Evolutionary conservation across 2,329 filamentous ascomycete species (phyloP).

Genomic region (Pyricularia sp.): DNA sequence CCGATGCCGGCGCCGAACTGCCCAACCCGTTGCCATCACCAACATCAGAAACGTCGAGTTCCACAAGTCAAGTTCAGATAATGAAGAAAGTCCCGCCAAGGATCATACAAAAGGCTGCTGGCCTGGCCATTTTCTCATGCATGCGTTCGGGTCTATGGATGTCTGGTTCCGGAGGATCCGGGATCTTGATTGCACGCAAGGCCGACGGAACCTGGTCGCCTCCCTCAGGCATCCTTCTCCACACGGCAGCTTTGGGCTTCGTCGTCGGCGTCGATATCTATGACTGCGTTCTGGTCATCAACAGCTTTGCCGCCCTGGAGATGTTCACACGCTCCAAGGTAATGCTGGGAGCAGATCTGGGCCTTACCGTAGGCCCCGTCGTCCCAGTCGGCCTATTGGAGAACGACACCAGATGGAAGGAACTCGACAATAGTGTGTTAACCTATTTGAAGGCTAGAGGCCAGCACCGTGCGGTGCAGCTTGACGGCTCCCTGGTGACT

Average conservation of each 20-base stretch:
- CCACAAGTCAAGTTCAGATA: slow-evolving; percentile 36
- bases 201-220: slow-evolving; percentile 62
- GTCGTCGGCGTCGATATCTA: slow-evolving; percentile 90
- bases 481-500: slow-evolving; percentile 46
- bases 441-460: slow-evolving; percentile 51
- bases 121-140: slow-evolving; percentile 87
- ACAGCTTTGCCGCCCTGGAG: slow-evolving; percentile 74
- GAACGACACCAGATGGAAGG: slow-evolving; percentile 37
- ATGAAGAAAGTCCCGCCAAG: slow-evolving; percentile 75
- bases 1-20: slow-evolving; percentile 19
- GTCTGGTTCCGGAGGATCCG: slow-evolving; percentile 82
- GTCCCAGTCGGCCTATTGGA: slow-evolving; percentile 43
- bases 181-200: slow-evolving; percentile 74
- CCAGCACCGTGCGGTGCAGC: slow-evolving; percentile 42
- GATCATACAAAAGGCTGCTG: slow-evolving; percentile 83
- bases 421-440: slow-evolving; percentile 44
- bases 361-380: slow-evolving; percentile 41
- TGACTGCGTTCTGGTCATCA: slow-evolving; percentile 90
- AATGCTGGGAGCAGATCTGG: slow-evolving; percentile 41
- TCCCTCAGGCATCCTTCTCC: slow-evolving; percentile 81
- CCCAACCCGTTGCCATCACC: slow-evolving; percentile 13
- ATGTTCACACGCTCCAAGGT: slow-evolving; percentile 72
- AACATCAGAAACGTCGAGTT: slow-evolving; percentile 20
- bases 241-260: slow-evolving; percentile 83
- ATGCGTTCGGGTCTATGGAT: slow-evolving; percentile 92